Conservation (phyloP, 2,329 filamentous ascomycete species). For the Amphichorda felina region DNA sequence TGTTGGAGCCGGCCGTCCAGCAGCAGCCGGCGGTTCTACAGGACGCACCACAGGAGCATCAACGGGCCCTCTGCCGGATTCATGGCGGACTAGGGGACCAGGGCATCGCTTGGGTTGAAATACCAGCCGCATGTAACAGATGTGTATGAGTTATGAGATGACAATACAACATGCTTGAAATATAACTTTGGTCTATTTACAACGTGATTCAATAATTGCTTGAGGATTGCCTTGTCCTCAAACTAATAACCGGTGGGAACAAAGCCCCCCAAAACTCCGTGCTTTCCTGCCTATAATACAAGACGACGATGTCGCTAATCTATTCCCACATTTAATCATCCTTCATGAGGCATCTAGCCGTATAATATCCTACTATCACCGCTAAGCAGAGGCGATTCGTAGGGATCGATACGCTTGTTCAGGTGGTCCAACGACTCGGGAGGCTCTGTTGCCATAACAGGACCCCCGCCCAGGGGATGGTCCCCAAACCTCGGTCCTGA, state of each 20-base stretch:
- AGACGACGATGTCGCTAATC: no score
- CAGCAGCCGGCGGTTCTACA: slow-evolving; percentile 11
- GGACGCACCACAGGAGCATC: slow-evolving; percentile 28
- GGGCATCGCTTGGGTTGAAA: slow-evolving; percentile 47
- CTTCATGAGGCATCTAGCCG: no score
- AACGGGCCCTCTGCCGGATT: slow-evolving; percentile 43
- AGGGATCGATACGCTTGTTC: neutral
- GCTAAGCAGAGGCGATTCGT: neutral
- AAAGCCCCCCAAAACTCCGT: no score
- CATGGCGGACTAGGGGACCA: slow-evolving; percentile 51
- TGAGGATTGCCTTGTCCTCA: no score
- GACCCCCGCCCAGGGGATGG: neutral
- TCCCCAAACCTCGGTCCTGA: neutral
- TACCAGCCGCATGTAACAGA: neutral
- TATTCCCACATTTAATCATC: neutral
- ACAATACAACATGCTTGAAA: neutral
- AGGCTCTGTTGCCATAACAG: neutral
- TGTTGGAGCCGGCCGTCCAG: neutral
- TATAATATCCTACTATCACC: neutral
- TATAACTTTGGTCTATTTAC: neutral
- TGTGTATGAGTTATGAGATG: slow-evolving; percentile 1
- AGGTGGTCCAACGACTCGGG: neutral
- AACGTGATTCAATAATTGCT: no score
- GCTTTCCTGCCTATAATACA: no score
- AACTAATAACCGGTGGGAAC: no score